These are phyloP conservation scores for Apiospora aurea DNA, from an alignment of 2,329 filamentous ascomycete genomes.

Conservation along the genomic window DNA sequence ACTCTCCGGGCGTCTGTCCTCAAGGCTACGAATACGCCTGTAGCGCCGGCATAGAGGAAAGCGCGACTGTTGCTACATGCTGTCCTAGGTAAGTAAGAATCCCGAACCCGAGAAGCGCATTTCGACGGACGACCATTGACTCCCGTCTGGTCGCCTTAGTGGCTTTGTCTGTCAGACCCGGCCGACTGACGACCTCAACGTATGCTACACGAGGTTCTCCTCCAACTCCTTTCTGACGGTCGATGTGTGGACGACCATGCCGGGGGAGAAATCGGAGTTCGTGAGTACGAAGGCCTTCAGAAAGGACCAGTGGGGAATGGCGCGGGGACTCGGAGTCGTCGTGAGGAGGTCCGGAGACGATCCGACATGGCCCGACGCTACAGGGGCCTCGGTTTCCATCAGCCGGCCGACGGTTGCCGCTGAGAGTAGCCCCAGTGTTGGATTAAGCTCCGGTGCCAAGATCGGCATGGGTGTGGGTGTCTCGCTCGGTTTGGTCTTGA, in stretches of 20 bases:
- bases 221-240: neutral
- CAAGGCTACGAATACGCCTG: neutral
- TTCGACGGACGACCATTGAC: neutral
- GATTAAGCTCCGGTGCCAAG: neutral
- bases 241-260: neutral
- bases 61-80: neutral
- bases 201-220: neutral
- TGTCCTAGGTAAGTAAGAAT: neutral
- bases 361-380: neutral
- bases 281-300: neutral
- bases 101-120: neutral
- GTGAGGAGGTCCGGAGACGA: neutral
- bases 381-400: neutral
- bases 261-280: neutral
- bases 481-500: neutral
- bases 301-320: neutral
- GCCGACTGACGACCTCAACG: neutral
- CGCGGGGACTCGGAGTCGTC: neutral
- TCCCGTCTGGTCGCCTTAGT: neutral
- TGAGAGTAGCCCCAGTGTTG: neutral
- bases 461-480: neutral
- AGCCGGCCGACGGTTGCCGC: neutral
- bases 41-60: neutral
- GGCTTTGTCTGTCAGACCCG: neutral
- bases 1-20: neutral